Conservation (phyloP, 75 land plant species). For the Pinus tabuliformis region DNA sequence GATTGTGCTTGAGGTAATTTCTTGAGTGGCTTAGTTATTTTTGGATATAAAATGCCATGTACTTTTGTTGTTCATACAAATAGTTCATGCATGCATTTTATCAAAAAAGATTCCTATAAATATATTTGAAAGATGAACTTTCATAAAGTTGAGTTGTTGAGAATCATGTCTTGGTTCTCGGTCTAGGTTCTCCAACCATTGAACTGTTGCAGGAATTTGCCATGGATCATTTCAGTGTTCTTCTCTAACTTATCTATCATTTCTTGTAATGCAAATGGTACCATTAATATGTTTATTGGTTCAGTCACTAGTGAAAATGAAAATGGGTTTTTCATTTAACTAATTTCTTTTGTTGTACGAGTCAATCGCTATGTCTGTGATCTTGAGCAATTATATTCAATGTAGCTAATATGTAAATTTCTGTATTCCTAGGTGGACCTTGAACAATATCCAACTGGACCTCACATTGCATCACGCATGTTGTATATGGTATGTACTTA, state of each 20-base stretch:
- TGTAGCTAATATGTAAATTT: not conserved
- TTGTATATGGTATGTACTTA: constrained; percentile 60
- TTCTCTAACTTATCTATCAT: not conserved
- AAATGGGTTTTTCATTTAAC: not conserved
- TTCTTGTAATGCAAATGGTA: not conserved
- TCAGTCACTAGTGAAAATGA: not conserved
- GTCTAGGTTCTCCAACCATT: too few species aligned
- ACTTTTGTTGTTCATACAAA: too few species aligned
- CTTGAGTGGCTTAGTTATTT: too few species aligned
- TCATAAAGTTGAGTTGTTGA: too few species aligned
- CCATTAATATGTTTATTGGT: not conserved
- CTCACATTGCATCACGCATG: constrained; percentile 94
- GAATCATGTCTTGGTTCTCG: too few species aligned
- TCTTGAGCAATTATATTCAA: not conserved
- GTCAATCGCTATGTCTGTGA: not conserved
- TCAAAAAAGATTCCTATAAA: too few species aligned
- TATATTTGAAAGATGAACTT: too few species aligned
- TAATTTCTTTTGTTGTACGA: not conserved
- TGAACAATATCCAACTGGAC: constrained; percentile 95
- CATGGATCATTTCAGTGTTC: not conserved
- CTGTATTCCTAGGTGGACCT: constrained; percentile 58
- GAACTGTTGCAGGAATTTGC: not conserved
- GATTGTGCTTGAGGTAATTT: too few species aligned
- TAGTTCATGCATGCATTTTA: too few species aligned
- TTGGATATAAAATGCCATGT: too few species aligned